Conservation (phyloP, 306 rosid genomes). For the Dalbergia cultrata region DNA sequence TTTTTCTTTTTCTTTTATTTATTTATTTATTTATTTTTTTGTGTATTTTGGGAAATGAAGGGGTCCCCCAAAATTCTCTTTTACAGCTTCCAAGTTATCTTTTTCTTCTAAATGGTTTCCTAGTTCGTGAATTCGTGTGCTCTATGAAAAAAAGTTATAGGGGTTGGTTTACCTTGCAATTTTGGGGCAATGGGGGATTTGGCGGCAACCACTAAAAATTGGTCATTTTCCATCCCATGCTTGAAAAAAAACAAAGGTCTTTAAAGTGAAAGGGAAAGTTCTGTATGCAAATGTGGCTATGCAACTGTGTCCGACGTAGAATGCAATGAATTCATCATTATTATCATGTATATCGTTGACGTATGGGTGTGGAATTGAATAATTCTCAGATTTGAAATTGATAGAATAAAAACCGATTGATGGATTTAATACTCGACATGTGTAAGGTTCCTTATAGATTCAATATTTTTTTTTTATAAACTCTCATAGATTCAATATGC, state of each 20-base stretch:
- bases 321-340: not conserved
- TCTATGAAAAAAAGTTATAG: not conserved
- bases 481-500: too few relatives aligned
- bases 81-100: not conserved
- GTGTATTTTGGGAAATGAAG: not conserved
- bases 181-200: not conserved
- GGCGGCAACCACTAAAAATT: not conserved
- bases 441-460: not conserved
- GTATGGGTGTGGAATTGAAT: not conserved
- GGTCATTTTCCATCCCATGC: constrained; percentile 16
- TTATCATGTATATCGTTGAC: not conserved
- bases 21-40: not conserved
- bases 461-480: too few relatives aligned
- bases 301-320: constrained; percentile 34
- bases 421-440: not conserved
- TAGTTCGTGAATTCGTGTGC: not conserved
- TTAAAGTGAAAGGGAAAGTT: constrained; percentile 28
- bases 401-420: not conserved
- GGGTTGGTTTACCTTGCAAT: not conserved
- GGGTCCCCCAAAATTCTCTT: constrained; percentile 24
- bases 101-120: not conserved
- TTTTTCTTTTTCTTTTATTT: not conserved
- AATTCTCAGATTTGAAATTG: not conserved
- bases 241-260: not conserved
- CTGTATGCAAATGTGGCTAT: not conserved